Conservation (phyloP, 306 rosid species). For the Vachellia pachyceras region DNA sequence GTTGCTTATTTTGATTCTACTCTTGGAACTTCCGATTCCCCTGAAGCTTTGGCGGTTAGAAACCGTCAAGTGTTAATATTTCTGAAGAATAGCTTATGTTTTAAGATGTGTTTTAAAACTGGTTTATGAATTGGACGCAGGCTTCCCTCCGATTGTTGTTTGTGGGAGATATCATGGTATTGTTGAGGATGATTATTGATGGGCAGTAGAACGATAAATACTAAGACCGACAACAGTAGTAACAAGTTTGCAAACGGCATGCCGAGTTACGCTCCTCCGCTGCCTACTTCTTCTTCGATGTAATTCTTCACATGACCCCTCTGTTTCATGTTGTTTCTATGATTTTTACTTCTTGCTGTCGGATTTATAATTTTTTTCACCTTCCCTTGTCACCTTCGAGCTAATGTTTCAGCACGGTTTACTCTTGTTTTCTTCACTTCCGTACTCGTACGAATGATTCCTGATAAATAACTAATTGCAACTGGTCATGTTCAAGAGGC, state of each 20-base stretch:
- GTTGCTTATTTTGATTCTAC: slow-evolving; percentile 30
- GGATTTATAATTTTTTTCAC: not conserved
- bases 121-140: slow-evolving; percentile 4
- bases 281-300: slow-evolving; percentile 75
- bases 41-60: not conserved
- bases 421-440: not conserved
- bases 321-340: slow-evolving; percentile 8
- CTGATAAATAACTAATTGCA: not conserved
- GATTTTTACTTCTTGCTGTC: slow-evolving; percentile 5
- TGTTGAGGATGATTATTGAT: slow-evolving; percentile 63
- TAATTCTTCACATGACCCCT: slow-evolving; percentile 44
- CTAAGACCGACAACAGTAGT: slow-evolving; percentile 59
- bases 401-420: not conserved
- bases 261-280: slow-evolving; percentile 89
- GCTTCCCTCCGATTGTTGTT: not conserved
- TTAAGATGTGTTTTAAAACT: not conserved
- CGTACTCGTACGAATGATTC: slow-evolving; percentile 12
- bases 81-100: not conserved
- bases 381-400: not conserved
- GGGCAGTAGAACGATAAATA: slow-evolving; percentile 79
- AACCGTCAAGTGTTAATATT: not conserved
- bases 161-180: slow-evolving; percentile 1
- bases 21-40: slow-evolving; percentile 19
- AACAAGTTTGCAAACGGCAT: slow-evolving; percentile 73
- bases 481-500: slow-evolving; percentile 16